These are phyloP conservation scores for Alternaria burnsii DNA, from an alignment of 2,329 filamentous ascomycete species.

Conservation along the genomic window DNA sequence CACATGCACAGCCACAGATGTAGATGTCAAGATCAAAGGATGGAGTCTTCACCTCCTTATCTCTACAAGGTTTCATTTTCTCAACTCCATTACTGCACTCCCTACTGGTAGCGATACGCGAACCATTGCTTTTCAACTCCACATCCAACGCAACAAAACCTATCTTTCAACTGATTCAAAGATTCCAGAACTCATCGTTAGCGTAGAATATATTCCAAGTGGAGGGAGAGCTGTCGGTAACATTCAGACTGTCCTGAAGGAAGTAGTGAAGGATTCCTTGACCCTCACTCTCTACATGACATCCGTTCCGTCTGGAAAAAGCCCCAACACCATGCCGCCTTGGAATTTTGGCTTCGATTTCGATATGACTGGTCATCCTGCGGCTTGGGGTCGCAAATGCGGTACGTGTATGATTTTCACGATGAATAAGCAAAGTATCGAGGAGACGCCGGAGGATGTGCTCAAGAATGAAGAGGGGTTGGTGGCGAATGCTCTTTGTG, in stretches of 20 bases:
- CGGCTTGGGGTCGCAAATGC: neutral
- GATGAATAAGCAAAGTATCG: neutral
- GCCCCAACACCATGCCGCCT: neutral
- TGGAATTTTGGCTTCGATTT: slow-evolving; percentile 11
- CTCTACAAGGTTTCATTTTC: slow-evolving; percentile 14
- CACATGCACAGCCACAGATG: neutral
- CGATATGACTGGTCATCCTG: neutral
- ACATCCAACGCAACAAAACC: neutral
- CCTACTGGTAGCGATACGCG: neutral
- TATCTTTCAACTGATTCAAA: neutral
- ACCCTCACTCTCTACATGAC: neutral
- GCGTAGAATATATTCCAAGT: neutral
- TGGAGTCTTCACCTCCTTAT: slow-evolving; percentile 8
- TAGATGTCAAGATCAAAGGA: slow-evolving; percentile 10
- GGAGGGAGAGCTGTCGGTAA: neutral
- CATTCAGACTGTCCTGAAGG: neutral
- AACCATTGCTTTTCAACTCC: neutral
- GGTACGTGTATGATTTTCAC: slow-evolving; percentile 9
- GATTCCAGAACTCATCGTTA: neutral
- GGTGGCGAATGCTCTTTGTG: neutral
- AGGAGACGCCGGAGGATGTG: neutral
- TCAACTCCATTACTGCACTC: slow-evolving; percentile 9
- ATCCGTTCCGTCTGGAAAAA: neutral
- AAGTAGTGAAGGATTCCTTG: neutral
- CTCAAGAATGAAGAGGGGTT: neutral